Conservation (phyloP, 495 filamentous ascomycete species). For the Penicillium coprophilum region DNA sequence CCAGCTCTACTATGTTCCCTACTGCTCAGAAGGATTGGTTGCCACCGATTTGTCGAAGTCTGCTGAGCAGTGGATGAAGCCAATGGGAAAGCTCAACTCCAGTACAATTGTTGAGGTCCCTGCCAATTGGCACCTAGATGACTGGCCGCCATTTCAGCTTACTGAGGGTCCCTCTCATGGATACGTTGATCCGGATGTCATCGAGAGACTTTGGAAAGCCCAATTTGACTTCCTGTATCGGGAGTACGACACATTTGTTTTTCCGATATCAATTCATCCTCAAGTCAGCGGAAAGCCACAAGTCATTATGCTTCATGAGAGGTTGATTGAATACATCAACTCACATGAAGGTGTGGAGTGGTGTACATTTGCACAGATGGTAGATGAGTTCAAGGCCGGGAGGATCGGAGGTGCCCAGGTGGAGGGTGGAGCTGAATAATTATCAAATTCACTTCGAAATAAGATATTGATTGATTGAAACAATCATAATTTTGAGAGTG, state of each 20-base stretch:
- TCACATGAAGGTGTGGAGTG: conserved; percentile 55
- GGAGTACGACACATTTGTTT: conserved; percentile 61
- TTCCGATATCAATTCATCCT: conserved; percentile 61
- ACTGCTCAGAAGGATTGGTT: conserved; percentile 41
- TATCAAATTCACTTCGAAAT: no score
- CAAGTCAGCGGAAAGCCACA: conserved; percentile 60
- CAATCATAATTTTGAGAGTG: no score
- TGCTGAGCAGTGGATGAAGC: conserved; percentile 58
- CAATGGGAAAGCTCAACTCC: conserved; percentile 42
- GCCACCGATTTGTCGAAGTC: conserved; percentile 53
- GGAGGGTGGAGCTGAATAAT: no score
- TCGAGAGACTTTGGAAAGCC: conserved; percentile 58
- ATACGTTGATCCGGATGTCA: conserved; percentile 55
- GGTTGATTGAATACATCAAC: conserved; percentile 48
- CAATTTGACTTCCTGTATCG: conserved; percentile 61
- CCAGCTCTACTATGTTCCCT: conserved; percentile 54
- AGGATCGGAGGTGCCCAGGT: no score
- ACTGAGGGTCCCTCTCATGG: conserved; percentile 53
- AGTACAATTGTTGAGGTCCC: conserved; percentile 58
- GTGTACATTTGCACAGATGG: conserved; percentile 56
- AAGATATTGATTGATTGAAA: no score
- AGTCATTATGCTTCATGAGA: conserved; percentile 57
- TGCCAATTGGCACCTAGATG: conserved; percentile 57
- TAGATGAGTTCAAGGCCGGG: conserved; percentile 50
- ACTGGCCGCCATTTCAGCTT: conserved; percentile 57